These are phyloP conservation scores for Coemansia sp. DNA, from an alignment of 192 early-diverging fungal genomes.

Conservation along the genomic window DNA sequence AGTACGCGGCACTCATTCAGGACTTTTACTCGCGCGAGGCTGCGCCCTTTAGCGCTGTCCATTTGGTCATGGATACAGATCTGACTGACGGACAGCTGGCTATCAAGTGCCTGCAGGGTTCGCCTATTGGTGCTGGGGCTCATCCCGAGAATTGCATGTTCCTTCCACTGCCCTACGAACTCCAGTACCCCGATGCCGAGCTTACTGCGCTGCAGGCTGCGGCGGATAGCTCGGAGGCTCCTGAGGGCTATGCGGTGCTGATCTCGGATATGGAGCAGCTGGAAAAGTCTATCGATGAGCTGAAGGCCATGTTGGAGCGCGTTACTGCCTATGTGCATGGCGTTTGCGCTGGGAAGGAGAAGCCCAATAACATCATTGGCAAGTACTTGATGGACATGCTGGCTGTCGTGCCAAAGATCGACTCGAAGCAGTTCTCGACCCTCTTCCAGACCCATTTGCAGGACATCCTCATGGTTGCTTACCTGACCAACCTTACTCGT, in stretches of 20 bases:
- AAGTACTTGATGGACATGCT: constrained; percentile 94
- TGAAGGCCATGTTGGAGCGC: constrained; percentile 84
- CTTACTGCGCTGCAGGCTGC: constrained; percentile 66
- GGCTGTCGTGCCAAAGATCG: constrained; percentile 85
- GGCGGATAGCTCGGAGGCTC: constrained; percentile 37
- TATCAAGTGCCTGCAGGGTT: constrained; percentile 73
- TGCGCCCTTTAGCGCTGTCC: constrained; percentile 72
- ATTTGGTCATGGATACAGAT: constrained; percentile 87
- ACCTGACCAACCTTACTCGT: constrained; percentile 93
- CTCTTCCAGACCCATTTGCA: constrained; percentile 94
- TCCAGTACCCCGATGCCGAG: constrained; percentile 92
- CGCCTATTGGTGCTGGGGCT: constrained; percentile 72
- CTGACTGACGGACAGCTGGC: constrained; percentile 71
- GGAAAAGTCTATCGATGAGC: constrained; percentile 73
- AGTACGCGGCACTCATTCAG: constrained; percentile 74
- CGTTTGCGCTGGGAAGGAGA: constrained; percentile 50
- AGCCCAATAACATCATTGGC: constrained; percentile 78
- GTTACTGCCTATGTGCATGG: constrained; percentile 74
- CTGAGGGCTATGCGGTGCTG: constrained; percentile 61
- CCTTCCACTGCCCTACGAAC: constrained; percentile 82
- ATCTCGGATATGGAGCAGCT: constrained; percentile 92
- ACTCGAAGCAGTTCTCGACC: constrained; percentile 83
- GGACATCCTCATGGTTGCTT: constrained; percentile 96
- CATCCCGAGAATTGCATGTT: constrained; percentile 88
- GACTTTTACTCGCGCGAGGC: constrained; percentile 82